Percentiles rank a stretch among this genome's conserved stretches.
phyloP scores from a whole-genome alignment of 768 basidiomycete species.

The Kwoniella pini region DNA sequence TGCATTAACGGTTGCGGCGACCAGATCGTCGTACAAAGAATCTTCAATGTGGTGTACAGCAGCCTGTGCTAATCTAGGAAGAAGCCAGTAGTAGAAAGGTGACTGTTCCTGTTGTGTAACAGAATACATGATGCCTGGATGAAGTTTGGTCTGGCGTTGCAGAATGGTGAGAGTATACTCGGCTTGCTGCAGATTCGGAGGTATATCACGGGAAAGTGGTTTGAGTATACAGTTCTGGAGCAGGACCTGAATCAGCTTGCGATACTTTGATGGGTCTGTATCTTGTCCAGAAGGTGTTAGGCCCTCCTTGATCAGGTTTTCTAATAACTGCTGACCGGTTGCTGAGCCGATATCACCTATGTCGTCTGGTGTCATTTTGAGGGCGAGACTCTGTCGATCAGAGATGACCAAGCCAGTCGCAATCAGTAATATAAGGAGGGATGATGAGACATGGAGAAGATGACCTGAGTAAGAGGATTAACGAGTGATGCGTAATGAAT shows the following conservation, averaged over 20 bases:
- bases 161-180: conserved; percentile 40
- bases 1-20: conserved; percentile 11
- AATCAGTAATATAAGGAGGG: not conserved
- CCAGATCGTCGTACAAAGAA: conserved; percentile 18
- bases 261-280: conserved; percentile 29
- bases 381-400: not conserved
- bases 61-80: conserved; percentile 36
- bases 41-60: conserved; percentile 15
- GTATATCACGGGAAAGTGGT: conserved; percentile 13
- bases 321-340: conserved; percentile 27
- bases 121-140: conserved; percentile 31
- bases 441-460: too few species aligned
- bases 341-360: conserved; percentile 10
- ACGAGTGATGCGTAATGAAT: too few species aligned
- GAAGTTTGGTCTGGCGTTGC: conserved; percentile 22
- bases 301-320: conserved; percentile 42
- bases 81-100: conserved; percentile 47
- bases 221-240: conserved; percentile 39
- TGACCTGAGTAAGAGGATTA: too few species aligned
- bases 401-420: not conserved
- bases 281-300: conserved; percentile 23
- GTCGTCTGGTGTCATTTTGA: conserved; percentile 8
- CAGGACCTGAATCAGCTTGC: conserved; percentile 38
- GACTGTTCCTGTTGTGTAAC: not conserved
- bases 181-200: conserved; percentile 14